Evolutionary conservation across 805 yeast genomes (phyloP).

Genomic region (Saccharomycopsis sp.): DNA sequence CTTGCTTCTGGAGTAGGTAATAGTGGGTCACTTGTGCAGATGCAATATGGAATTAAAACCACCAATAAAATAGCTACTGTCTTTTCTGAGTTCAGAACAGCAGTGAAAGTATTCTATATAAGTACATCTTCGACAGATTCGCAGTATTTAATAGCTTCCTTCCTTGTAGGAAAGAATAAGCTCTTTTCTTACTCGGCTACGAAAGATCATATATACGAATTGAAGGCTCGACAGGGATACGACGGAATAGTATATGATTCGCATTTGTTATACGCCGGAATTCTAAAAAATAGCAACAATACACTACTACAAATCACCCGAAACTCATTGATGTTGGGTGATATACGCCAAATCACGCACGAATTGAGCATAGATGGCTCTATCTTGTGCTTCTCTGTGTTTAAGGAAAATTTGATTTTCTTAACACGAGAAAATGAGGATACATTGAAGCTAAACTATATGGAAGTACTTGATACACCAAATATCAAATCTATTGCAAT

Average conservation of each 20-base stretch:
- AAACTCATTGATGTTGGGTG: not conserved
- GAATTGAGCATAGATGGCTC: not conserved
- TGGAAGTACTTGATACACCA: not conserved
- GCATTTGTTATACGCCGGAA: not conserved
- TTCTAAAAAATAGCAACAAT: not conserved
- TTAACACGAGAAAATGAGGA: not conserved
- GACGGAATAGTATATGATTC: not conserved
- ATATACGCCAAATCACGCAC: not conserved
- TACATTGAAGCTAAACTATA: not conserved
- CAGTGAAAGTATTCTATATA: constrained; percentile 6
- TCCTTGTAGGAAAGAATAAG: not conserved
- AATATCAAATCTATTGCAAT: not conserved
- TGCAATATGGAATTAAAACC: constrained; percentile 9
- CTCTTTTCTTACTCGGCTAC: not conserved
- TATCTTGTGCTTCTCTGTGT: not conserved
- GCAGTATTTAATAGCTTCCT: not conserved
- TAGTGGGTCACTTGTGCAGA: constrained; percentile 5
- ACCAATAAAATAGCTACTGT: not conserved
- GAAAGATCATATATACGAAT: too few species aligned
- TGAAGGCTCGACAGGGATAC: not conserved
- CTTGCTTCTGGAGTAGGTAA: constrained; percentile 9
- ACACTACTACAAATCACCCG: constrained; percentile 1
- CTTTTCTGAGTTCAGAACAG: constrained; percentile 3
- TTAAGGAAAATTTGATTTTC: not conserved
- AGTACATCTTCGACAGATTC: not conserved